These are phyloP conservation scores for Microascus cirrosus DNA, from an alignment of 2,329 filamentous ascomycete genomes.

Conservation along the genomic window DNA sequence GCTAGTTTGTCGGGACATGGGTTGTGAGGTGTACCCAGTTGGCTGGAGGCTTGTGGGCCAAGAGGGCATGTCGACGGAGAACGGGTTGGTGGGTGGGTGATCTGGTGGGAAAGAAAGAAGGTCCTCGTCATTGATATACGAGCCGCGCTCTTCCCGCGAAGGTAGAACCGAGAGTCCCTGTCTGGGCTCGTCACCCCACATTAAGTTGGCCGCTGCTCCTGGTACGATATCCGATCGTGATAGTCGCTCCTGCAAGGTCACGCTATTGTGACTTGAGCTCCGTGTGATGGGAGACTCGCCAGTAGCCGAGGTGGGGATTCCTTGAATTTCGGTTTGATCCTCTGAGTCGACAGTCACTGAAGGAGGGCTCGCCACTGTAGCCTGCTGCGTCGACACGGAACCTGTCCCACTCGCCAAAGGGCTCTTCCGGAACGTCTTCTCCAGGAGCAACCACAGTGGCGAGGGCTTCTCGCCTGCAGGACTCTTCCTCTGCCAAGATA, in stretches of 20 bases:
- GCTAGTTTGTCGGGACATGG: conserved; percentile 36
- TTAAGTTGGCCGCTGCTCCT: conserved; percentile 13
- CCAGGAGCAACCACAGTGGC: background rate
- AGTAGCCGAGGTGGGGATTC: background rate
- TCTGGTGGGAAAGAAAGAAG: conserved; percentile 3
- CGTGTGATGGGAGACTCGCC: background rate
- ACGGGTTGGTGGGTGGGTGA: conserved; percentile 11
- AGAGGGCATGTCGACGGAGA: conserved; percentile 7
- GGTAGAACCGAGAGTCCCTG: background rate
- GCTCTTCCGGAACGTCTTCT: background rate
- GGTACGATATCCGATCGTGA: background rate
- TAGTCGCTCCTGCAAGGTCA: background rate
- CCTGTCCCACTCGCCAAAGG: background rate
- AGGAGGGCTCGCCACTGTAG: background rate
- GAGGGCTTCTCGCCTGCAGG: background rate
- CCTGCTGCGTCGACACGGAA: background rate
- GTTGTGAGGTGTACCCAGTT: conserved; percentile 34
- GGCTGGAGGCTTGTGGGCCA: conserved; percentile 12
- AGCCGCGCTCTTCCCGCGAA: conserved; percentile 9
- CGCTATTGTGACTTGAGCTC: background rate
- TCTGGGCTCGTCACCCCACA: background rate
- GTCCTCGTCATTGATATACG: conserved; percentile 1
- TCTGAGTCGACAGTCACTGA: background rate
- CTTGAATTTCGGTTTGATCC: background rate
- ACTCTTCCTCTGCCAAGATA: background rate